phyloP scores from a whole-genome alignment of 805 yeast genomes.

The Allodekkera sacchari region DNA sequence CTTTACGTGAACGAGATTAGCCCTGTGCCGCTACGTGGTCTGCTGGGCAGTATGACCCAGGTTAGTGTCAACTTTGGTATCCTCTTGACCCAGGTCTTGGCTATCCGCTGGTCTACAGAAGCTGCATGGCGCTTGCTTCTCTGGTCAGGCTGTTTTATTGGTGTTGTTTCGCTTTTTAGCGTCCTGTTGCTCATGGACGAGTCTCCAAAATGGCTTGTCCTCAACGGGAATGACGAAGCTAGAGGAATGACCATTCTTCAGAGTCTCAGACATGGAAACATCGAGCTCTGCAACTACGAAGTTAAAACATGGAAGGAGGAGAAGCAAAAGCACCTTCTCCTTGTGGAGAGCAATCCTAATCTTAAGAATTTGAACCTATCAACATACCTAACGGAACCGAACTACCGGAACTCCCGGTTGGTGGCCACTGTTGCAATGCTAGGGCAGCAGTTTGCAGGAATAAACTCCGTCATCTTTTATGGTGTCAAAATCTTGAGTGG shows the following conservation, averaged over 20 bases:
- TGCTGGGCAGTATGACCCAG: conserved; percentile 86
- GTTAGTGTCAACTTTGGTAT: conserved; percentile 82
- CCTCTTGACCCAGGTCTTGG: conserved; percentile 66
- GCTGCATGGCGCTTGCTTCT: conserved; percentile 68
- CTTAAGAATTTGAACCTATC: conserved; percentile 19
- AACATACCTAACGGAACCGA: conserved; percentile 42
- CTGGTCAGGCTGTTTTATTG: conserved; percentile 50
- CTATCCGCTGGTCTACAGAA: conserved; percentile 58
- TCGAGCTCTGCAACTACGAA: conserved; percentile 13
- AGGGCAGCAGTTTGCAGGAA: conserved; percentile 89
- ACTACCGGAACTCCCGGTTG: conserved; percentile 48
- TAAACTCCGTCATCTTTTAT: conserved; percentile 86
- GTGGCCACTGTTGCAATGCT: conserved; percentile 67
- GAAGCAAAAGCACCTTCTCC: conserved; percentile 12
- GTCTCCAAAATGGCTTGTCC: conserved; percentile 74
- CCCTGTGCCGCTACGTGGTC: conserved; percentile 61
- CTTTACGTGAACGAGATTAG: conserved; percentile 73
- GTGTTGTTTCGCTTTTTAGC: conserved; percentile 37
- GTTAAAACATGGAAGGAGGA: conserved; percentile 24
- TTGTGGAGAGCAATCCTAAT: conserved; percentile 17
- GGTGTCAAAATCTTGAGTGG: conserved; percentile 80
- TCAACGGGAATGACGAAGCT: conserved; percentile 33
- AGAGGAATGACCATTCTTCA: conserved; percentile 17
- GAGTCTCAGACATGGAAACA: conserved; percentile 29
- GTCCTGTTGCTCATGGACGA: conserved; percentile 46